Conservation (phyloP, 1,284 basidiomycete genomes). For the Athelia sp. region DNA sequence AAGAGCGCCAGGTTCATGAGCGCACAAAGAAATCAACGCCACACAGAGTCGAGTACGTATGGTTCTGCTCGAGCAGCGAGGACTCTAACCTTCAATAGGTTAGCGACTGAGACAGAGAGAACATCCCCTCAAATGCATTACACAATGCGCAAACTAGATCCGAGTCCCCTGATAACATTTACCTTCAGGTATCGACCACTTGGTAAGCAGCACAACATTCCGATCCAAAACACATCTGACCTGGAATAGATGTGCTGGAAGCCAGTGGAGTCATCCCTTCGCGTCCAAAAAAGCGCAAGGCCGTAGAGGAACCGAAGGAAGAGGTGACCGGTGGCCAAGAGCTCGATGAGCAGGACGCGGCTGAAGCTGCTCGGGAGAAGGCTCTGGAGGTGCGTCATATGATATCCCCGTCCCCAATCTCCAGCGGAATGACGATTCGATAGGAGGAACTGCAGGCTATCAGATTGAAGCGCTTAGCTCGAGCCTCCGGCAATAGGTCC, state of each 20-base stretch:
- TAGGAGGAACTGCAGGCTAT: not conserved
- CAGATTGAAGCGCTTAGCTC: not conserved
- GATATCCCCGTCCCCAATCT: not conserved
- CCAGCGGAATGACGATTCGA: not conserved
- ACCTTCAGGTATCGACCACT: constrained; percentile 1
- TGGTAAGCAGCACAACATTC: not conserved
- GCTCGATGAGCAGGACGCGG: not conserved
- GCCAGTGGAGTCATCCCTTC: not conserved
- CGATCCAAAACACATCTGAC: not conserved
- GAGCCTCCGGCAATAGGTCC: not conserved
- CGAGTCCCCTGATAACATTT: not conserved
- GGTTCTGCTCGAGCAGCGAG: not conserved
- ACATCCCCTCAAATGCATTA: not conserved
- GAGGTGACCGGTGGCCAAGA: not conserved
- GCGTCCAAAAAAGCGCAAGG: not conserved
- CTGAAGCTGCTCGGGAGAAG: not conserved
- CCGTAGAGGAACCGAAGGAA: not conserved
- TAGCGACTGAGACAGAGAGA: not conserved
- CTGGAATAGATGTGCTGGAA: not conserved
- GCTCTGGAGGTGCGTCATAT: not conserved
- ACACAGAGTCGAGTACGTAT: not conserved
- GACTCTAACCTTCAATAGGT: not conserved
- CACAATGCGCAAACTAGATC: not conserved
- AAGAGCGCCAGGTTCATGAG: not conserved
- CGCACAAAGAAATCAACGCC: not conserved